Conservation (phyloP, 2,329 filamentous ascomycete species). For the Colletotrichum ledebouriae region DNA sequence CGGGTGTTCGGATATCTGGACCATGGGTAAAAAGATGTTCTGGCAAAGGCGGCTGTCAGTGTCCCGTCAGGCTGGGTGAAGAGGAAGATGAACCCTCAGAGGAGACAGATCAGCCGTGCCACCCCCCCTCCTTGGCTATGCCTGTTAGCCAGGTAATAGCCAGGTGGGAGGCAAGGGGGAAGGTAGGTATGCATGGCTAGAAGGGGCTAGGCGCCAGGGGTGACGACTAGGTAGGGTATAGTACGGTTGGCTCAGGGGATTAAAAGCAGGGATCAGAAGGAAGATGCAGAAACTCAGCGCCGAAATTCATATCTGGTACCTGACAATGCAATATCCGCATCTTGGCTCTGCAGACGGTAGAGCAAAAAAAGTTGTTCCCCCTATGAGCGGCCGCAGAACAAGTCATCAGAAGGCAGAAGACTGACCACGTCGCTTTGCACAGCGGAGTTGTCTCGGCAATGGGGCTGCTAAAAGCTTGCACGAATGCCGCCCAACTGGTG, state of each 20-base stretch:
- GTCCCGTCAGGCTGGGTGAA: conserved; percentile 26
- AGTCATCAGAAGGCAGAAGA: too few relatives aligned
- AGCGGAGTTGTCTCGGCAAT: conserved; percentile 22
- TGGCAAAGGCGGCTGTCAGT: conserved; percentile 39
- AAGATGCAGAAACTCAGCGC: not conserved
- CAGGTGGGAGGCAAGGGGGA: conserved; percentile 39
- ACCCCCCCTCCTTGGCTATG: conserved; percentile 25
- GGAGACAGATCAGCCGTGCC: conserved; percentile 23
- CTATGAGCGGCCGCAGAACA: not conserved
- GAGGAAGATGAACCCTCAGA: conserved; percentile 37
- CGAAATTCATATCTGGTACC: conserved; percentile 14
- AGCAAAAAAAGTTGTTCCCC: conserved; percentile 8
- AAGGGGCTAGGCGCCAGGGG: conserved; percentile 31
- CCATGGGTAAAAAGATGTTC: conserved; percentile 5
- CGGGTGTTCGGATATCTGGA: conserved; percentile 6
- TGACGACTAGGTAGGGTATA: conserved; percentile 4
- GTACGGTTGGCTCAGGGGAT: not conserved
- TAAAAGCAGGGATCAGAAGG: not conserved
- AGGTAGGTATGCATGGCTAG: conserved; percentile 35
- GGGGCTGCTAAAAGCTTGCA: conserved; percentile 5
- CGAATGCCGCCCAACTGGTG: not conserved
- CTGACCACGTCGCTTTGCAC: conserved; percentile 23
- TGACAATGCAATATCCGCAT: conserved; percentile 21
- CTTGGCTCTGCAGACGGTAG: conserved; percentile 15
- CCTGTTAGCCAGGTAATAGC: conserved; percentile 29